A percentile compares a stretch with the other conserved stretches of the same genome.
These are phyloP conservation scores for Apophysomyces ossiformis DNA, from an alignment of 371 early-diverging fungal genomes.

Conservation along the genomic window DNA sequence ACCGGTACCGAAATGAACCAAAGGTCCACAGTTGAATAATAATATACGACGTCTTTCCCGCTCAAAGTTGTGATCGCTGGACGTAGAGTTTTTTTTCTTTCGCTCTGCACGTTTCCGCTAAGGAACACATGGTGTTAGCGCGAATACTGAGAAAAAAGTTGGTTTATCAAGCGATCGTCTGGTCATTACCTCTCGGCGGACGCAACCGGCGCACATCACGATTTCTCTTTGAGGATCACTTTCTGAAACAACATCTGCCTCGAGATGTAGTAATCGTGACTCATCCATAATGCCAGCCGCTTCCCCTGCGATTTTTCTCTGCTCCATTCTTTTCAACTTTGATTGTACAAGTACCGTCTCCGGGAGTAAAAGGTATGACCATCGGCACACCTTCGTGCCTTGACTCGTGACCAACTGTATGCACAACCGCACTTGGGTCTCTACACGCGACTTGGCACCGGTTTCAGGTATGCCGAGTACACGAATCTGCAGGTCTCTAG, in stretches of 20 bases:
- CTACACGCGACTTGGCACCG: constrained; percentile 89
- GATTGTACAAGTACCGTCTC: constrained; percentile 67
- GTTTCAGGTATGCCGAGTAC: constrained; percentile 73
- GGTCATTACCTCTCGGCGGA: constrained; percentile 71
- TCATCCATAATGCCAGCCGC: constrained; percentile 26
- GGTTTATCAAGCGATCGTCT: not conserved
- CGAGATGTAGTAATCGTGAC: constrained; percentile 61
- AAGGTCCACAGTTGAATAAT: constrained; percentile 80
- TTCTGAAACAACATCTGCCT: constrained; percentile 80
- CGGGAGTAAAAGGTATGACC: constrained; percentile 82
- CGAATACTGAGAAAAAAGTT: too few species aligned
- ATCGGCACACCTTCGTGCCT: constrained; percentile 70
- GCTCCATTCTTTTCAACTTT: constrained; percentile 1
- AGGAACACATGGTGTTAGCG: not conserved
- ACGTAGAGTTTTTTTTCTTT: constrained; percentile 44
- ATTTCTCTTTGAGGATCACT: constrained; percentile 76
- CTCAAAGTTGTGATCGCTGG: constrained; percentile 38
- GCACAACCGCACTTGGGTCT: constrained; percentile 90
- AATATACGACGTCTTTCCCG: constrained; percentile 71
- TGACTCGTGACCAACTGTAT: constrained; percentile 73
- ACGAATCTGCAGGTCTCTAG: constrained; percentile 32
- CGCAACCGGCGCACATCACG: constrained; percentile 80
- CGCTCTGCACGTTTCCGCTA: constrained; percentile 53
- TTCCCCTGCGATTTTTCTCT: constrained; percentile 9
- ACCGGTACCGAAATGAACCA: constrained; percentile 83